A percentile compares a stretch with the other conserved stretches of the same genome.
phyloP scores from a whole-genome alignment of 306 rosid genomes.

The Parietaria judaica region DNA sequence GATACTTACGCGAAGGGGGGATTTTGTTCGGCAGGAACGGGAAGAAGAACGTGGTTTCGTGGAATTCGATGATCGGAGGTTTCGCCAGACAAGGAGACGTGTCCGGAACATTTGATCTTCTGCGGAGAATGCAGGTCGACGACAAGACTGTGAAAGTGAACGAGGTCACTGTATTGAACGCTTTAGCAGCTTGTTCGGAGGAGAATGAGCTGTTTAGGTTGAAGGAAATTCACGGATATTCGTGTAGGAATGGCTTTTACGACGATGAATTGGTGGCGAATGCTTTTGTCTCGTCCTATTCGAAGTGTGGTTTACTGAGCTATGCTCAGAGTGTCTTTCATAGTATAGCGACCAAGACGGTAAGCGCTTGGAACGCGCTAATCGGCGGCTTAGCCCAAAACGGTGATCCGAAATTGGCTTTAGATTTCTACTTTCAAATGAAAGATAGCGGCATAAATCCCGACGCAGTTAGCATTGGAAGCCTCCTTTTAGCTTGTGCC shows the following conservation, averaged over 20 bases:
- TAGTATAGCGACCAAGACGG: constrained; percentile 43
- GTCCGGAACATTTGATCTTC: constrained; percentile 36
- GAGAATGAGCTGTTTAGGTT: constrained; percentile 36
- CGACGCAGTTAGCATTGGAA: constrained; percentile 49
- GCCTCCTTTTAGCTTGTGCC: constrained; percentile 67
- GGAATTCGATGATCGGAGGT: constrained; percentile 74
- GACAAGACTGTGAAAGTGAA: constrained; percentile 33
- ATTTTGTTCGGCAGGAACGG: constrained; percentile 39
- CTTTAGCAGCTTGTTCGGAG: constrained; percentile 55
- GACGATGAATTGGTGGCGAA: constrained; percentile 53
- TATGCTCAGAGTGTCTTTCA: constrained; percentile 50
- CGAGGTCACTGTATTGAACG: constrained; percentile 61
- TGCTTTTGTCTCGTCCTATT: constrained; percentile 62
- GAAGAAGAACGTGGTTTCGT: constrained; percentile 57
- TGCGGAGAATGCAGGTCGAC: constrained; percentile 51
- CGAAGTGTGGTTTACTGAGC: constrained; percentile 47
- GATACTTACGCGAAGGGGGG: constrained; percentile 35
- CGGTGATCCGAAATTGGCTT: constrained; percentile 59
- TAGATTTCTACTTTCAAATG: constrained; percentile 57
- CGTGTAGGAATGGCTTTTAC: constrained; percentile 44
- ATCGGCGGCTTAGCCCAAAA: constrained; percentile 61
- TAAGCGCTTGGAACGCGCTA: constrained; percentile 76
- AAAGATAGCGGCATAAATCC: constrained; percentile 40
- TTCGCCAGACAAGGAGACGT: constrained; percentile 52
- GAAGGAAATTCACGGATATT: constrained; percentile 67